Evolutionary conservation across 768 basidiomycete genomes (phyloP).

Genomic region (Mrakia blollopis): DNA sequence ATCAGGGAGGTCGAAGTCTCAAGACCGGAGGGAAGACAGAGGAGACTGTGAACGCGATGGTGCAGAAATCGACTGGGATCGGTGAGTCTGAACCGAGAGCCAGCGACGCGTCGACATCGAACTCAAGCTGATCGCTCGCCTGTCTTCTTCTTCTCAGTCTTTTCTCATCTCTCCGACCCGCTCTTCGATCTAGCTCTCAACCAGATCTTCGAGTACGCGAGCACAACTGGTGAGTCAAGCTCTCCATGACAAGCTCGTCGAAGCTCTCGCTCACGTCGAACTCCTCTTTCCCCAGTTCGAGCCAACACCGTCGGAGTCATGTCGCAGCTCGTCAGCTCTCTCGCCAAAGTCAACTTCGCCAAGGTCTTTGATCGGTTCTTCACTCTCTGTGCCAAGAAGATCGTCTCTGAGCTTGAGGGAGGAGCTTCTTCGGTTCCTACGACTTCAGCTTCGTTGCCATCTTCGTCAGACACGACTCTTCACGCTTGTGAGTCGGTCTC

Average conservation of each 20-base stretch:
- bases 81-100: neutral
- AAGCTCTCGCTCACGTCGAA: neutral
- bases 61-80: constrained; percentile 34
- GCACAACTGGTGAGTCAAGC: constrained; percentile 22
- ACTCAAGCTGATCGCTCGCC: neutral
- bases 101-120: too few species aligned
- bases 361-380: constrained; percentile 75
- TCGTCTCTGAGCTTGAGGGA: constrained; percentile 76
- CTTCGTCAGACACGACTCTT: constrained; percentile 72
- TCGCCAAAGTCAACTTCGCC: constrained; percentile 70
- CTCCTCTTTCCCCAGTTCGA: constrained; percentile 54
- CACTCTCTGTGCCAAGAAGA: constrained; percentile 67
- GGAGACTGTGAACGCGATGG: constrained; percentile 39
- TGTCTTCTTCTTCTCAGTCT: neutral
- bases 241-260: neutral
- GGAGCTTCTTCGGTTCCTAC: constrained; percentile 67
- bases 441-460: constrained; percentile 45
- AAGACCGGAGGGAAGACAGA: constrained; percentile 53
- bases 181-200: constrained; percentile 81
- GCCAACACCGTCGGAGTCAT: constrained; percentile 88
- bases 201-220: constrained; percentile 67
- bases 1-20: constrained; percentile 70
- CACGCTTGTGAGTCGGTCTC: constrained; percentile 65
- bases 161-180: constrained; percentile 62
- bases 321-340: constrained; percentile 76